Evolutionary conservation across 371 early-diverging fungal species (phyloP).

Genomic region (Mucor mucedo): DNA sequence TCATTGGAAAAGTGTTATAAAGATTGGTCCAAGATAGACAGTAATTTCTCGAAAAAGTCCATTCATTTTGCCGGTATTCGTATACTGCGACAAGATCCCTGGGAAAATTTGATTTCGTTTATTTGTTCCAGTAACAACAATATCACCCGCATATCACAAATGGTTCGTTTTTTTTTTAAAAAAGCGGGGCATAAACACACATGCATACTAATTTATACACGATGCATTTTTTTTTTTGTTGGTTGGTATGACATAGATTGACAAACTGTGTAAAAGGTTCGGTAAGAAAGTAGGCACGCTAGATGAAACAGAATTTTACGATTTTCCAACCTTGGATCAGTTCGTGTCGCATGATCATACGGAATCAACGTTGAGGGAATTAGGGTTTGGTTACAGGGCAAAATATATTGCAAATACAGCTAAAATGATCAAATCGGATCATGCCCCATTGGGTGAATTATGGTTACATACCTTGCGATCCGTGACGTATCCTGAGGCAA

Average conservation of each 20-base stretch:
- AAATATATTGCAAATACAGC: conserved; percentile 84
- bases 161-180: conserved; percentile 65
- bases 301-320: conserved; percentile 58
- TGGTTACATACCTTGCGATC: conserved; percentile 71
- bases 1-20: conserved; percentile 64
- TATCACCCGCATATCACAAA: conserved; percentile 88
- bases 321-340: conserved; percentile 71
- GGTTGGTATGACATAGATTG: conserved; percentile 29
- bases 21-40: conserved; percentile 72
- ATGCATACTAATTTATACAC: too few relatives aligned
- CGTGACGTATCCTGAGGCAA: conserved; percentile 62
- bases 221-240: too few relatives aligned
- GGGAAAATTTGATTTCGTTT: conserved; percentile 91
- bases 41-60: conserved; percentile 68
- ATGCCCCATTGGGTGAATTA: conserved; percentile 46
- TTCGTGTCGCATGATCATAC: conserved; percentile 56
- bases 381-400: conserved; percentile 97
- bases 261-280: conserved; percentile 69
- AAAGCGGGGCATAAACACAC: too few relatives aligned
- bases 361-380: conserved; percentile 68
- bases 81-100: conserved; percentile 84
- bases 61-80: conserved; percentile 73
- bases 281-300: conserved; percentile 61
- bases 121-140: conserved; percentile 98
- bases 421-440: conserved; percentile 46